These are phyloP conservation scores for Jatropha curcas DNA, from an alignment of 345 rosid species.

Conservation along the genomic window DNA sequence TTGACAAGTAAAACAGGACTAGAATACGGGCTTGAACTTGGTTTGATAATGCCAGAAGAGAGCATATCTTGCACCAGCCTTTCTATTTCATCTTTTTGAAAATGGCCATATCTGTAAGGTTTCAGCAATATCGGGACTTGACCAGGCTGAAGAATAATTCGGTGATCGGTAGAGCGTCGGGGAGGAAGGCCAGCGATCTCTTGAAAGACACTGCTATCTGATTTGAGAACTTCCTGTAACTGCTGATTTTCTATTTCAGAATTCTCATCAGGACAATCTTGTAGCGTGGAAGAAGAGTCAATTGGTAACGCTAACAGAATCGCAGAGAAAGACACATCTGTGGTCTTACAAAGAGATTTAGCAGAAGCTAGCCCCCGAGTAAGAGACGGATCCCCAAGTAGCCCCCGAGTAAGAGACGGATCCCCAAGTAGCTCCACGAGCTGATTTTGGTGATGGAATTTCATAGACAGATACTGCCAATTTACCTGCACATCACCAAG, in stretches of 20 bases:
- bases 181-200: not conserved
- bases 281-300: not conserved
- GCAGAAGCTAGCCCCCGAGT: not conserved
- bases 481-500: slow-evolving; percentile 1
- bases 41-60: not conserved
- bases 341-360: not conserved
- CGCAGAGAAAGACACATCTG: not conserved
- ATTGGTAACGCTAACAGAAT: too few relatives aligned
- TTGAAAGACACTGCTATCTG: not conserved
- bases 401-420: not conserved
- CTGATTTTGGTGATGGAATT: not conserved
- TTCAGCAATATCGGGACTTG: not conserved
- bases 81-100: not conserved
- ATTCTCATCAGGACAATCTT: not conserved
- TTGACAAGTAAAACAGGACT: too few relatives aligned
- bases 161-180: not conserved
- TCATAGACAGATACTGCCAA: slow-evolving; percentile 1
- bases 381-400: not conserved
- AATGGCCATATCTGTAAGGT: not conserved
- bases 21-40: not conserved
- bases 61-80: not conserved
- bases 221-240: not conserved
- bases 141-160: not conserved
- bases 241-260: not conserved
- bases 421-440: not conserved